phyloP scores from a whole-genome alignment of 768 basidiomycete genomes.

The Serpula lacrymans region DNA sequence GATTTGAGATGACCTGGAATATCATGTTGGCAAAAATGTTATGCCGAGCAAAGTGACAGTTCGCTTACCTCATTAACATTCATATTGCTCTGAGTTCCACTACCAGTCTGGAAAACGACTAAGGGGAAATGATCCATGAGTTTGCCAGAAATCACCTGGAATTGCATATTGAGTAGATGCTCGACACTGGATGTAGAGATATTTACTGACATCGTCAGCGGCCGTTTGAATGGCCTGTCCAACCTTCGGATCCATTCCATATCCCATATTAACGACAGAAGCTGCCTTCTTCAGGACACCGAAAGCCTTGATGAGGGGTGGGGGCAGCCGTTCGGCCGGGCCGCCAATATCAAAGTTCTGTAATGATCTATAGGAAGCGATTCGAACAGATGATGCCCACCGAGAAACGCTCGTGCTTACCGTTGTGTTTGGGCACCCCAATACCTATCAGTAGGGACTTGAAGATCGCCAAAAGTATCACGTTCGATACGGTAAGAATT shows the following conservation, averaged over 20 bases:
- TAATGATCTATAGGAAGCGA: constrained; percentile 56
- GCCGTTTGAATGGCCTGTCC: constrained; percentile 88
- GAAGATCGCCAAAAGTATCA: constrained; percentile 94
- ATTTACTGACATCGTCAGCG: constrained; percentile 77
- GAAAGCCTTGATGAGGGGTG: constrained; percentile 96
- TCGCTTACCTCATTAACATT: constrained; percentile 85
- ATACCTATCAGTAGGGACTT: constrained; percentile 84
- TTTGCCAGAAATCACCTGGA: constrained; percentile 92
- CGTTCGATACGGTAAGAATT: constrained; percentile 71
- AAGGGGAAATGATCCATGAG: constrained; percentile 95
- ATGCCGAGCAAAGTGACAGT: neutral
- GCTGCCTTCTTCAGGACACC: constrained; percentile 98
- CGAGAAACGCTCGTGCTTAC: constrained; percentile 38
- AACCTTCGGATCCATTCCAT: constrained; percentile 88
- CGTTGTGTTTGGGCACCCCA: constrained; percentile 99
- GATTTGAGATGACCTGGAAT: constrained; percentile 89
- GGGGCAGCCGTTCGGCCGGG: constrained; percentile 86
- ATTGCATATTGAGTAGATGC: constrained; percentile 4
- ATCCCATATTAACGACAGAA: constrained; percentile 80
- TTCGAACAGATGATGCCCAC: neutral
- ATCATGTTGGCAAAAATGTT: constrained; percentile 1
- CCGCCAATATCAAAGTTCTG: constrained; percentile 99
- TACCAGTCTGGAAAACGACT: constrained; percentile 99
- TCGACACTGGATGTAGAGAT: neutral
- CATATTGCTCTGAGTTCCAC: constrained; percentile 99